Conservation (phyloP, 805 yeast species). For the Monosporozyma unispora region DNA sequence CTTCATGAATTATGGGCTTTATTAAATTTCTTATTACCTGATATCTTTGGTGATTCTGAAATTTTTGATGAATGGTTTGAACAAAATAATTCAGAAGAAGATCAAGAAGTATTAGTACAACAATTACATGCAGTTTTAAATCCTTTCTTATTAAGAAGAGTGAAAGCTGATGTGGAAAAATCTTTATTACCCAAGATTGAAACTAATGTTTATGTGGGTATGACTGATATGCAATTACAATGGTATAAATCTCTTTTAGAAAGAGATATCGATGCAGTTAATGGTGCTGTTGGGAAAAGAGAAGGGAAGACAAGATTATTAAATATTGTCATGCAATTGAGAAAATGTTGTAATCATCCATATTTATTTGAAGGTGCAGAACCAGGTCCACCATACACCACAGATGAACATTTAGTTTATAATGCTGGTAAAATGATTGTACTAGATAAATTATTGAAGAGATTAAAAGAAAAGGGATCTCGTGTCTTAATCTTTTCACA, state of each 20-base stretch:
- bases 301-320: conserved; percentile 86
- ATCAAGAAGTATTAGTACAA: conserved; percentile 76
- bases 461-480: conserved; percentile 67
- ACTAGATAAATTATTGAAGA: conserved; percentile 69
- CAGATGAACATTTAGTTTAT: conserved; percentile 85
- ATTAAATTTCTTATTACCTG: conserved; percentile 82
- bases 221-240: conserved; percentile 89
- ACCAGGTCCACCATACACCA: conserved; percentile 95
- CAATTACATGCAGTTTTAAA: conserved; percentile 81
- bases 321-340: conserved; percentile 90
- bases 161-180: conserved; percentile 88
- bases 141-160: conserved; percentile 83
- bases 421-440: conserved; percentile 88
- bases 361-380: conserved; percentile 95
- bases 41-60: conserved; percentile 86
- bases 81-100: conserved; percentile 37
- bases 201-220: conserved; percentile 79
- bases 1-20: conserved; percentile 95
- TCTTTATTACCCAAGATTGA: conserved; percentile 87
- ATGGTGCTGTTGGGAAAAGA: conserved; percentile 89
- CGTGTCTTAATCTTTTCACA: conserved; percentile 87
- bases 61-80: conserved; percentile 87
- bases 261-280: conserved; percentile 92
- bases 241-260: conserved; percentile 88
- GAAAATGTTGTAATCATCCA: conserved; percentile 96